Evolutionary conservation across 1,284 basidiomycete species (phyloP).

Genomic region (Cryptococcus jaspeensis): DNA sequence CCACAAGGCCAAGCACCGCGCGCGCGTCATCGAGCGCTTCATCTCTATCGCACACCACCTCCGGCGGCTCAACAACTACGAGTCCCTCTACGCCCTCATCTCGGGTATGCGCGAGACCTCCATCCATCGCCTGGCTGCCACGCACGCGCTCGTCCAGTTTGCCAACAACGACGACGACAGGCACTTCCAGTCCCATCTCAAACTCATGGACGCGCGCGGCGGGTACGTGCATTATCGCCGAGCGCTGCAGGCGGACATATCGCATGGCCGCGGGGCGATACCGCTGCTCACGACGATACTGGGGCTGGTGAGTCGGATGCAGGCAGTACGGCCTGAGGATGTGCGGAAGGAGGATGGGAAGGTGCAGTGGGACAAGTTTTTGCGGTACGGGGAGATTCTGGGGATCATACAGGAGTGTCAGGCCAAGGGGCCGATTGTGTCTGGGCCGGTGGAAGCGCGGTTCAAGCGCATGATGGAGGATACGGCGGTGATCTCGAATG

Average conservation of each 20-base stretch:
- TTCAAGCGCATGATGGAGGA: slow-evolving; percentile 38
- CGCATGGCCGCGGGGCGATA: slow-evolving; percentile 41
- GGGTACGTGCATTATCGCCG: slow-evolving; percentile 44
- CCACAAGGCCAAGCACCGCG: slow-evolving; percentile 47
- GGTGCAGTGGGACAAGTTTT: slow-evolving; percentile 46
- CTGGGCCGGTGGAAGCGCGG: slow-evolving; percentile 17
- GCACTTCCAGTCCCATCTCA: slow-evolving; percentile 42
- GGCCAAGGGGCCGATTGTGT: slow-evolving; percentile 25
- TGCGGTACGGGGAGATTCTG: slow-evolving; percentile 40
- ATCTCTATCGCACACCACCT: slow-evolving; percentile 45
- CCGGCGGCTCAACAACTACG: slow-evolving; percentile 51
- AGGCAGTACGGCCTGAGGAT: slow-evolving; percentile 38
- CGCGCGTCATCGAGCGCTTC: slow-evolving; percentile 48
- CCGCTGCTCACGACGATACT: slow-evolving; percentile 44
- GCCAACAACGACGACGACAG: slow-evolving; percentile 20
- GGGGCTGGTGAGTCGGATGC: slow-evolving; percentile 35
- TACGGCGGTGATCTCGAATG: slow-evolving; percentile 36
- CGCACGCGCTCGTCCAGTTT: slow-evolving; percentile 34
- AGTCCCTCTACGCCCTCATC: slow-evolving; percentile 47
- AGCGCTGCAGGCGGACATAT: slow-evolving; percentile 41
- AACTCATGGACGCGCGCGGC: slow-evolving; percentile 46
- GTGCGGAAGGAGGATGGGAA: slow-evolving; percentile 27
- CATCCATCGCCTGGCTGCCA: slow-evolving; percentile 42
- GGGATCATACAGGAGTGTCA: slow-evolving; percentile 42
- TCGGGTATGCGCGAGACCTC: slow-evolving; percentile 48